These are phyloP conservation scores for Hypsizygus marmoreus DNA, from an alignment of 768 basidiomycete genomes.

Conservation along the genomic window DNA sequence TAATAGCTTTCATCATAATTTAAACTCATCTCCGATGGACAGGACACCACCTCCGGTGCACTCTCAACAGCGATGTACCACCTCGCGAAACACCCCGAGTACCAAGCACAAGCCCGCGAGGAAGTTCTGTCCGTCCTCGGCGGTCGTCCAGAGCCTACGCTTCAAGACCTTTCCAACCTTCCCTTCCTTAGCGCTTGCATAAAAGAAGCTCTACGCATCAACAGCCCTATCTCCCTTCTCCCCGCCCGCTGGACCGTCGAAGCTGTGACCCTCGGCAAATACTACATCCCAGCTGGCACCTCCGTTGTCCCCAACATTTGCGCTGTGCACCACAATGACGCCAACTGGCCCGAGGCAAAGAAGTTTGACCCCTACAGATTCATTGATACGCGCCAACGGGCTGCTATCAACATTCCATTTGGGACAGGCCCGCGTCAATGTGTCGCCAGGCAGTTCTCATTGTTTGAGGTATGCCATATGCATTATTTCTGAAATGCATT, in stretches of 20 bases:
- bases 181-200: slow-evolving; percentile 39
- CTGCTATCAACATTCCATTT: slow-evolving; percentile 29
- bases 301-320: slow-evolving; percentile 35
- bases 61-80: slow-evolving; percentile 37
- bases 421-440: slow-evolving; percentile 35
- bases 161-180: slow-evolving; percentile 27
- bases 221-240: slow-evolving; percentile 30
- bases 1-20: slow-evolving; percentile 1
- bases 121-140: slow-evolving; percentile 36
- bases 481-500: not conserved
- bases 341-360: slow-evolving; percentile 28
- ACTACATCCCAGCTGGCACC: slow-evolving; percentile 28
- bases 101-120: slow-evolving; percentile 35
- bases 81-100: slow-evolving; percentile 36
- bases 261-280: slow-evolving; percentile 26
- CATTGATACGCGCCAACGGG: slow-evolving; percentile 13
- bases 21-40: not conserved
- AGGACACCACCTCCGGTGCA: slow-evolving; percentile 42
- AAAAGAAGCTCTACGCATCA: slow-evolving; percentile 39
- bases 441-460: slow-evolving; percentile 30
- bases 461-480: slow-evolving; percentile 20
- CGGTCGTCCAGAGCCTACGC: slow-evolving; percentile 27
- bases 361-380: slow-evolving; percentile 34
- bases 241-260: slow-evolving; percentile 24
- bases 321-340: slow-evolving; percentile 30